Percentiles rank a stretch among this genome's conserved stretches.
phyloP scores from a whole-genome alignment of 192 early-diverging fungal genomes.

The Backusella luteola region DNA sequence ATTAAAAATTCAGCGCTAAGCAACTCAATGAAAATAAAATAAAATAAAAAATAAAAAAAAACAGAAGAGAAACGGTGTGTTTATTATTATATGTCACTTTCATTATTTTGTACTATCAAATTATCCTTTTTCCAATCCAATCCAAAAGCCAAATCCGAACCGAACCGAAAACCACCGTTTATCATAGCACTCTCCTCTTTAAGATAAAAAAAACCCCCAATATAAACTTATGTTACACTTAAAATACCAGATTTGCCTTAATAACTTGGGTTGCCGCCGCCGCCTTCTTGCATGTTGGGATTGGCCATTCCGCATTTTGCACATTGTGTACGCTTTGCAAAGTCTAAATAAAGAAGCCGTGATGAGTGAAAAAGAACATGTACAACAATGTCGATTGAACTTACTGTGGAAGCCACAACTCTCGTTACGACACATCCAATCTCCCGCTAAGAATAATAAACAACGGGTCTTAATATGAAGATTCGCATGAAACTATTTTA shows the following conservation, averaged over 20 bases:
- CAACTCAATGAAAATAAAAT: not conserved
- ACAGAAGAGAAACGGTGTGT: no score
- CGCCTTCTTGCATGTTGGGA: slow-evolving; percentile 32
- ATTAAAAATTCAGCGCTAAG: not conserved
- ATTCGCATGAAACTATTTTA: no score
- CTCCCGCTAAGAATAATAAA: slow-evolving; percentile 28
- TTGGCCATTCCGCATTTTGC: slow-evolving; percentile 45
- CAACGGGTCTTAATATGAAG: no score
- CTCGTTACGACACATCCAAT: slow-evolving; percentile 64
- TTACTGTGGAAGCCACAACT: slow-evolving; percentile 55
- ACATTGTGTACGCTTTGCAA: slow-evolving; percentile 59
- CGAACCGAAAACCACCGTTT: not conserved
- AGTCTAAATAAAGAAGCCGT: slow-evolving; percentile 25
- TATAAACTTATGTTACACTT: not conserved
- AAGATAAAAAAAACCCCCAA: not conserved
- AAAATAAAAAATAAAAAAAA: no score
- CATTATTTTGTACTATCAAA: no score
- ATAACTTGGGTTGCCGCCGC: slow-evolving; percentile 13
- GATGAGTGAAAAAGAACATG: not conserved
- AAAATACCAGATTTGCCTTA: slow-evolving; percentile 7
- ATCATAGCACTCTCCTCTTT: not conserved
- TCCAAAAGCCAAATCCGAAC: no score
- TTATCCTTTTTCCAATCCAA: no score
- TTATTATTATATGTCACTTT: no score
- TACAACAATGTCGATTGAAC: no score